Evolutionary conservation across 2,329 filamentous ascomycete genomes (phyloP).

Genomic region (Teratosphaeriaceae sp.): DNA sequence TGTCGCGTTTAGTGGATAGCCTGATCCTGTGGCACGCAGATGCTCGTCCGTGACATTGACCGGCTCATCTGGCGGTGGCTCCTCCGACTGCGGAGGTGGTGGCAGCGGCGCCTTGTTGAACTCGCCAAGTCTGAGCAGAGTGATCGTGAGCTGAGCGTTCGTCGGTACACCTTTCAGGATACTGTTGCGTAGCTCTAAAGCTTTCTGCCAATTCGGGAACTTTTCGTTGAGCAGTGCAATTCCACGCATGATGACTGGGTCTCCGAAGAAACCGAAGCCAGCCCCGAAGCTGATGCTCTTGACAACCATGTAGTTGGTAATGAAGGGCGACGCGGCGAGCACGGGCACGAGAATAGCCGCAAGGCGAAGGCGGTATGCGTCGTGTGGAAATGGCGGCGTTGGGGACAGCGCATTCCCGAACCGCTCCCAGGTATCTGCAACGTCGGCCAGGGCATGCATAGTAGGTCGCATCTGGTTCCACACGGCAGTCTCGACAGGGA

Average conservation of each 20-base stretch:
- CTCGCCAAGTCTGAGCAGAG: constrained; percentile 74
- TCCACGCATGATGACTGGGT: constrained; percentile 60
- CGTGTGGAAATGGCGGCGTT: constrained; percentile 41
- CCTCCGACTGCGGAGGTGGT: constrained; percentile 43
- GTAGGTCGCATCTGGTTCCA: constrained; percentile 69
- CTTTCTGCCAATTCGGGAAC: constrained; percentile 66
- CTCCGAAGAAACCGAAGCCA: constrained; percentile 75
- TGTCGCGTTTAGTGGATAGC: constrained; percentile 54
- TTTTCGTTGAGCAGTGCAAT: constrained; percentile 54
- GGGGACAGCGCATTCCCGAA: constrained; percentile 52
- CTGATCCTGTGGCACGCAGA: constrained; percentile 46
- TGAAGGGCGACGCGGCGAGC: constrained; percentile 37
- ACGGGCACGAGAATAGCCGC: constrained; percentile 41
- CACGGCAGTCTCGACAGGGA: constrained; percentile 68
- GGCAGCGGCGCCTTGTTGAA: constrained; percentile 73
- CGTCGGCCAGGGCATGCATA: constrained; percentile 59
- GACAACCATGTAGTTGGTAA: constrained; percentile 45
- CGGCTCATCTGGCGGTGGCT: constrained; percentile 44
- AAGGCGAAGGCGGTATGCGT: constrained; percentile 39
- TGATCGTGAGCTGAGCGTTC: constrained; percentile 76
- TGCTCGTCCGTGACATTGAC: constrained; percentile 45
- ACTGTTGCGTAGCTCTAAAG: constrained; percentile 67
- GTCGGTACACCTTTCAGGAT: constrained; percentile 77
- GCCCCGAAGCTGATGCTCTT: constrained; percentile 60
- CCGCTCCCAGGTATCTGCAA: constrained; percentile 57